Conservation (phyloP, 2,329 filamentous ascomycete species). For the Blumeria graminis region DNA sequence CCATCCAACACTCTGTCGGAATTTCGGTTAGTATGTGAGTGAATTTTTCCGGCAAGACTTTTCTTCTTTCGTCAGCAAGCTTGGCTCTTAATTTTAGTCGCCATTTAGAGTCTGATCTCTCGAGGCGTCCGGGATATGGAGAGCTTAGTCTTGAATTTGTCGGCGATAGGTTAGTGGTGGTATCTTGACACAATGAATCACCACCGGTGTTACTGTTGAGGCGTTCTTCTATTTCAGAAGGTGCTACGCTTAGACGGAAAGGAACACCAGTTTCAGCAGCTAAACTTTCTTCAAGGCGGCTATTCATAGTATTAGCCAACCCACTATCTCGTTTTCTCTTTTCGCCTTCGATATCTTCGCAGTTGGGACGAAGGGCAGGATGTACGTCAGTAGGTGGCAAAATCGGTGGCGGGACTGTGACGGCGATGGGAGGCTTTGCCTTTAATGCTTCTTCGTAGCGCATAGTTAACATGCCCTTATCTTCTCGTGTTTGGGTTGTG, state of each 20-base stretch:
- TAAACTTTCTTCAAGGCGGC: not conserved
- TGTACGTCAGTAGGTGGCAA: conserved; percentile 10
- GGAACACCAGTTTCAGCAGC: not conserved
- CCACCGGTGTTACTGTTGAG: conserved; percentile 11
- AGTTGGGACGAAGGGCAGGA: conserved; percentile 10
- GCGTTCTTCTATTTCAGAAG: conserved; percentile 4
- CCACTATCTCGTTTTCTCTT: conserved; percentile 31
- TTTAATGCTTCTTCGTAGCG: conserved; percentile 36
- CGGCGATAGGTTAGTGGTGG: not conserved
- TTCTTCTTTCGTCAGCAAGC: not conserved
- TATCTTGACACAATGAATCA: conserved; percentile 3
- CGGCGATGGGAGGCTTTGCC: conserved; percentile 30
- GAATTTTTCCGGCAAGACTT: conserved; percentile 16
- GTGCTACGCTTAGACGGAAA: not conserved
- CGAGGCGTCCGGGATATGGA: not conserved
- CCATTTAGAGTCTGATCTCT: not conserved
- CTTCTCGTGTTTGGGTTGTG: conserved; percentile 3
- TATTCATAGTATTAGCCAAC: conserved; percentile 23
- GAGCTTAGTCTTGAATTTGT: not conserved
- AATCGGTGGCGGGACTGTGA: conserved; percentile 13
- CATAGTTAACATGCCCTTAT: conserved; percentile 22
- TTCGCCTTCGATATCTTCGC: conserved; percentile 4
- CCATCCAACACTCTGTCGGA: conserved; percentile 29
- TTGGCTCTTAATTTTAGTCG: not conserved
- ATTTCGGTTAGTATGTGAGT: conserved; percentile 30